phyloP scores from a whole-genome alignment of 768 basidiomycete species.

The Nidularia sp. region DNA sequence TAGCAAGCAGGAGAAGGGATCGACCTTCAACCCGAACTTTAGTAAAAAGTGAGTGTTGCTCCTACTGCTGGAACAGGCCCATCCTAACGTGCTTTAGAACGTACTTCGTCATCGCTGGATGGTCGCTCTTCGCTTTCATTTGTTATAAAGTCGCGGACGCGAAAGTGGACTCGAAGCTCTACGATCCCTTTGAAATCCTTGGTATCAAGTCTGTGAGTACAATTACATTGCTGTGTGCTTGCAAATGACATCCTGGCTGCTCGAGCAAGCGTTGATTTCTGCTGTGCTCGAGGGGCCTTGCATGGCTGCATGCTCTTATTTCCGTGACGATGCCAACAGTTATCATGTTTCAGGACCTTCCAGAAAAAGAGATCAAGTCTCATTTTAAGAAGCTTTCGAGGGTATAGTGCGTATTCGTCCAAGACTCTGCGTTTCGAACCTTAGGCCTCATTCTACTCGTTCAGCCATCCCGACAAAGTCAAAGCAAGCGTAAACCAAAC shows the following conservation, averaged over 20 bases:
- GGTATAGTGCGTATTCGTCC: constrained; percentile 56
- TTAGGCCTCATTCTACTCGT: neutral
- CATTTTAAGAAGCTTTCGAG: constrained; percentile 91
- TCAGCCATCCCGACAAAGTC: constrained; percentile 96
- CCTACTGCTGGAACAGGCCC: neutral
- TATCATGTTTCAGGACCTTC: constrained; percentile 38
- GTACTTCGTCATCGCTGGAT: constrained; percentile 62
- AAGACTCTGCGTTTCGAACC: neutral
- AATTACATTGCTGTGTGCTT: neutral
- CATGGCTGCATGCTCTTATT: too few relatives aligned
- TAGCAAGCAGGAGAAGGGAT: constrained; percentile 36
- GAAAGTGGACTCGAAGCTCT: constrained; percentile 64
- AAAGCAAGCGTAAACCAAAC: constrained; percentile 79
- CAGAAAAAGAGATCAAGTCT: constrained; percentile 92
- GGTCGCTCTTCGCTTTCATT: constrained; percentile 67
- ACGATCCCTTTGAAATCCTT: constrained; percentile 93
- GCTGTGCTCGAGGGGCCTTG: too few relatives aligned
- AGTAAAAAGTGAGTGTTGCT: constrained; percentile 41
- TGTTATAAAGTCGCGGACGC: constrained; percentile 60
- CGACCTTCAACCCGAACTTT: constrained; percentile 42
- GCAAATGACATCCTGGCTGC: too few relatives aligned
- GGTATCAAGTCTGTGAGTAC: constrained; percentile 64
- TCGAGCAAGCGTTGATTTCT: too few relatives aligned
- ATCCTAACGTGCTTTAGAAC: constrained; percentile 35
- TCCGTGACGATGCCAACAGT: too few relatives aligned